phyloP scores from a whole-genome alignment of 2,329 filamentous ascomycete species.

The Fusarium sp. region DNA sequence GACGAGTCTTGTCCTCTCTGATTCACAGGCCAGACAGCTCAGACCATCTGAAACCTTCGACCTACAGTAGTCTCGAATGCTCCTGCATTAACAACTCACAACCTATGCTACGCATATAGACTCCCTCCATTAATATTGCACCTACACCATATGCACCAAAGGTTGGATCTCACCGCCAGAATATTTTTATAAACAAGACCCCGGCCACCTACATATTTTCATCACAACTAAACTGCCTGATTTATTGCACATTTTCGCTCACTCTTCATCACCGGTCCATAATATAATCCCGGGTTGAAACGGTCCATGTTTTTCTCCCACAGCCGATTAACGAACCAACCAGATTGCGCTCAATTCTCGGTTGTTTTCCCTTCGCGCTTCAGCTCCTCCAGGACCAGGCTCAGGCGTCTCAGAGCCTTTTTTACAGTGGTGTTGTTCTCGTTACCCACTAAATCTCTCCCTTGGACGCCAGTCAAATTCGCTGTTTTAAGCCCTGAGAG shows the following conservation, averaged over 20 bases:
- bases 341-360: constrained; percentile 19
- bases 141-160: constrained; percentile 5
- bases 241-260: constrained; percentile 11
- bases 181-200: constrained; percentile 22
- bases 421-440: constrained; percentile 19
- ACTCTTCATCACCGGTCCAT: constrained; percentile 10
- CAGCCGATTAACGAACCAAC: constrained; percentile 36
- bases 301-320: constrained; percentile 12
- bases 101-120: constrained; percentile 16
- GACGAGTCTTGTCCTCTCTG: constrained; percentile 7
- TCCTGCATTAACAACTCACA: constrained; percentile 37
- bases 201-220: constrained; percentile 25
- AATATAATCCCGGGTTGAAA: constrained; percentile 29
- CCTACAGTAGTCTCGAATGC: constrained; percentile 23
- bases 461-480: constrained; percentile 32
- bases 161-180: constrained; percentile 16
- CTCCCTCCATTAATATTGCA: constrained; percentile 25
- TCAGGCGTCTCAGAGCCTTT: constrained; percentile 16
- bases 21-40: constrained; percentile 17
- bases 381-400: constrained; percentile 17
- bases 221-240: constrained; percentile 20
- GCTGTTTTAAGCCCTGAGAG: constrained; percentile 33
- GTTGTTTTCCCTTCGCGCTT: constrained; percentile 18
- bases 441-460: constrained; percentile 38
- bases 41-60: constrained; percentile 27